phyloP scores from a whole-genome alignment of 257 asterid species.

The Voacanga thouarsii region DNA sequence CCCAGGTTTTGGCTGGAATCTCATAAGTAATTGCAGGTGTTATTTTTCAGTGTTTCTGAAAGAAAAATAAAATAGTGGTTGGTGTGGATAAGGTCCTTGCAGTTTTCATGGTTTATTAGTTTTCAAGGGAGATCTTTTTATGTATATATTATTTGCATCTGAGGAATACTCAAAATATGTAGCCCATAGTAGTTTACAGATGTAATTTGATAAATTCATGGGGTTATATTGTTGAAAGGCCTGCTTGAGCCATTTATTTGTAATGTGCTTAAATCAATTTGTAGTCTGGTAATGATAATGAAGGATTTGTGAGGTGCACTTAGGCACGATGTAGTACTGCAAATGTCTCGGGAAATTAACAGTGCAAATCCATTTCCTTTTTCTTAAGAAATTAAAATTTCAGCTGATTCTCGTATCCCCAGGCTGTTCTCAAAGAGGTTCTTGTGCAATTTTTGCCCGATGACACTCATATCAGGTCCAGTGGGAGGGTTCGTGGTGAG shows the following conservation, averaged over 20 bases:
- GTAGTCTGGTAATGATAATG: background rate
- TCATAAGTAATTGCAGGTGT: background rate
- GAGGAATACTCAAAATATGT: background rate
- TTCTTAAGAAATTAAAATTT: background rate
- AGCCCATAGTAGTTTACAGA: background rate
- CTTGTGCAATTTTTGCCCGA: constrained; percentile 68
- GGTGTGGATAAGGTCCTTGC: background rate
- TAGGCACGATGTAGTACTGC: background rate
- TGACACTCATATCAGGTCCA: constrained; percentile 79
- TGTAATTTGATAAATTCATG: background rate
- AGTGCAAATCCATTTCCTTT: background rate
- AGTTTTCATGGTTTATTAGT: too few species aligned
- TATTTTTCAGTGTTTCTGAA: too few species aligned
- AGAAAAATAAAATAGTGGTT: background rate
- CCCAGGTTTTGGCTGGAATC: too few species aligned
- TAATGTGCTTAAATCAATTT: background rate
- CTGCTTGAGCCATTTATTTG: background rate
- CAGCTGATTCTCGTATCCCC: constrained; percentile 15
- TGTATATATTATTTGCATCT: too few species aligned
- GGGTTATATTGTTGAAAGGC: background rate
- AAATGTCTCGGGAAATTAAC: background rate
- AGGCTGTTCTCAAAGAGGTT: constrained; percentile 93
- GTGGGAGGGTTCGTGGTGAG: constrained; percentile 95
- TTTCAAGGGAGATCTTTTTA: too few species aligned
- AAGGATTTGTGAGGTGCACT: background rate